Evolutionary conservation across 169 alveolate species (phyloP), one percentile per base, ranked within the genome.

Genomic region (Plasmodium berghei): DNA sequence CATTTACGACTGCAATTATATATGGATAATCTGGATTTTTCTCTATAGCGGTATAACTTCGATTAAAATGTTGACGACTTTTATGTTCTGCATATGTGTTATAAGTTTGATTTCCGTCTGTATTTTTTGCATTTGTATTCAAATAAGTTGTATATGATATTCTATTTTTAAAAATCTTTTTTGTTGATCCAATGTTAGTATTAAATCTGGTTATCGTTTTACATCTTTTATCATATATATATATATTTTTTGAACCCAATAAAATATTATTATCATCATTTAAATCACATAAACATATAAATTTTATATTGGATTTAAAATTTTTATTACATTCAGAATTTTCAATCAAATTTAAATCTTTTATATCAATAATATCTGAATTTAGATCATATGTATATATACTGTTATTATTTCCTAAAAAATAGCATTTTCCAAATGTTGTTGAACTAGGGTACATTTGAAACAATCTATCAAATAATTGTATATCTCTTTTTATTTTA

Each of bases 11-110:
- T 1, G 96, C 96, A 55, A 94, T 54, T 14, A 94, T 91, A 40
- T 71, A 72, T 10, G 89, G 72, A 63, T 88, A 52, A 45, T 63
- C 72, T 4, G 96, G 96, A 67, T 94, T 94, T 22, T 26, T 64
- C 9, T 72, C 91, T 34, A 88, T 22, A 3, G 96, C 95, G 1
- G 96, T 94, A 64, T 92, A 92, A 0, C 95, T 93, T 34, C 70
- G 58, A 69, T 69, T 56, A 63, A 61, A 67, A 46, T 67, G 83
- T 26, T 59, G 34, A 40, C 61, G 49, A 6, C 40, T 80, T 3
- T 22, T 56, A 80, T 80, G 48, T 48, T 80, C 83, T 9, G 67
- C 14, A 52, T 55, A 80, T 18, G 45, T 12, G 24, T 74, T 74
- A 14, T 66, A 9, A 8, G 24, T 1, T 66, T 9, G 40, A n/a